phyloP scores from a whole-genome alignment of 345 rosid genomes.

The Limnanthes douglasii region DNA sequence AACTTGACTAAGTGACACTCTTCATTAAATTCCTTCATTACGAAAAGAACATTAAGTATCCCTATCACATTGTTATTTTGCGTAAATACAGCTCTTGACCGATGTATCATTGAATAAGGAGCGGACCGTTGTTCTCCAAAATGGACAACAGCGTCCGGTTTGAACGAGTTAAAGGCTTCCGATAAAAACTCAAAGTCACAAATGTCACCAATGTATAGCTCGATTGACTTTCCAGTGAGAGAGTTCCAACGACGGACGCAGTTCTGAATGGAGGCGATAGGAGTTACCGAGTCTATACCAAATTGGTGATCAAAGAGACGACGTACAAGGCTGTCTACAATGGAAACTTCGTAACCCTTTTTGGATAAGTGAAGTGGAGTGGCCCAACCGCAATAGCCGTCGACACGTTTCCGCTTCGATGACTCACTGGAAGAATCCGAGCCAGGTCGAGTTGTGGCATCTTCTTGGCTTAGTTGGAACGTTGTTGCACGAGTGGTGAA shows the following conservation, averaged over 20 bases:
- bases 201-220: slow-evolving; percentile 70
- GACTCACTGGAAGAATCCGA: slow-evolving; percentile 18
- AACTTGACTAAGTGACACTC: slow-evolving; percentile 91
- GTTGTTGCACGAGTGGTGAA: slow-evolving; percentile 29
- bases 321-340: slow-evolving; percentile 73
- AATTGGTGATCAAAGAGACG: slow-evolving; percentile 91
- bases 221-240: slow-evolving; percentile 70
- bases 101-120: slow-evolving; percentile 94
- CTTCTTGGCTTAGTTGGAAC: slow-evolving; percentile 27
- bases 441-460: slow-evolving; percentile 35
- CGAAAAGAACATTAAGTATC: slow-evolving; percentile 85
- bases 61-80: slow-evolving; percentile 95
- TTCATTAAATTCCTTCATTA: slow-evolving; percentile 79
- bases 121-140: slow-evolving; percentile 96
- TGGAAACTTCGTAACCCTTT: slow-evolving; percentile 70
- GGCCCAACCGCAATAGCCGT: slow-evolving; percentile 99
- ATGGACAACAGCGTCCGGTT: slow-evolving; percentile 91
- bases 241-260: slow-evolving; percentile 80
- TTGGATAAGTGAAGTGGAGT: slow-evolving; percentile 87
- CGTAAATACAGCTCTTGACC: slow-evolving; percentile 79
- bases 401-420: slow-evolving; percentile 52
- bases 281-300: slow-evolving; percentile 81
- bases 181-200: slow-evolving; percentile 91
- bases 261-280: slow-evolving; percentile 70
- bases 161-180: slow-evolving; percentile 65